phyloP scores from a whole-genome alignment of 176 grass and related monocot species.

The Carex scoparia region DNA sequence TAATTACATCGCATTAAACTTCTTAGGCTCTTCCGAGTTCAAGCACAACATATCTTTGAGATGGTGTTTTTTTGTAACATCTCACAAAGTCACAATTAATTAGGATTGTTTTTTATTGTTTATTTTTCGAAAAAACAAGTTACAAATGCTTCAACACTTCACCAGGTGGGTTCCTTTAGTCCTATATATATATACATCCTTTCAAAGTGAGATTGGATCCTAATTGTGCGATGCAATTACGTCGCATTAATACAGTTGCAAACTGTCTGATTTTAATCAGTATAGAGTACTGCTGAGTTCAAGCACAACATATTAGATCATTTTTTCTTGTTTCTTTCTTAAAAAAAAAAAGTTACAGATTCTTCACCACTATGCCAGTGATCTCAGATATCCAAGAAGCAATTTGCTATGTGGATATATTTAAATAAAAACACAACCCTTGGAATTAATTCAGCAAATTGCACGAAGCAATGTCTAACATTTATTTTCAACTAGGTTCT shows the following conservation, averaged over 20 bases:
- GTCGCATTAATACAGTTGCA: too few relatives aligned
- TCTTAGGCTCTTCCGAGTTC: too few relatives aligned
- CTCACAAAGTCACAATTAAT: too few relatives aligned
- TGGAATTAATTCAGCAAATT: not conserved
- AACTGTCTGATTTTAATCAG: too few relatives aligned
- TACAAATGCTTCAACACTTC: not conserved
- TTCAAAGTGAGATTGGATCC: too few relatives aligned
- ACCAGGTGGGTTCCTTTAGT: not conserved
- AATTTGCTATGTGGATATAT: not conserved
- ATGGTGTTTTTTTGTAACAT: too few relatives aligned
- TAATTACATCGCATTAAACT: not conserved
- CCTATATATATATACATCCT: too few relatives aligned
- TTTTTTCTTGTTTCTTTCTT: not conserved
- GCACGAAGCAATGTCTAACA: not conserved
- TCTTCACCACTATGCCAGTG: not conserved
- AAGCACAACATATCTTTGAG: too few relatives aligned
- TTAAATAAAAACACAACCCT: not conserved
- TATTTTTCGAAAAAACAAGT: not conserved
- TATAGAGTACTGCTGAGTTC: too few relatives aligned
- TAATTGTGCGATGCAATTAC: too few relatives aligned
- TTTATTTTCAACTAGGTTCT: slow-evolving; percentile 8
- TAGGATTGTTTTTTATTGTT: too few relatives aligned
- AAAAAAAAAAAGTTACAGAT: not conserved
- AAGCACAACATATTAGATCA: too few relatives aligned
- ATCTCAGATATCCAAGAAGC: not conserved